Conservation (phyloP, 768 basidiomycete species). For the Megacollybia marginata region DNA sequence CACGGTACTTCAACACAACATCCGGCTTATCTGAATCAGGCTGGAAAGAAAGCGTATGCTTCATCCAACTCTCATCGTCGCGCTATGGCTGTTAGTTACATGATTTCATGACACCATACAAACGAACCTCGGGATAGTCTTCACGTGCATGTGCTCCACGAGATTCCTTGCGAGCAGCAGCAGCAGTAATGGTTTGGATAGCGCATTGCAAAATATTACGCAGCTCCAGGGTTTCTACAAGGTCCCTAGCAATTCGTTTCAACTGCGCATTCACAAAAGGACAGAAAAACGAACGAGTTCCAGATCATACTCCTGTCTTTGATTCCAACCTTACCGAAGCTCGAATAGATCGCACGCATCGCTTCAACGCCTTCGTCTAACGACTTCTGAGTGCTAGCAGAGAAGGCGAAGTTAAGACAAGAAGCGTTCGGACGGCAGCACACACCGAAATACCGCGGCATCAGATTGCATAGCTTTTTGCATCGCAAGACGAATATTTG, state of each 20-base stretch:
- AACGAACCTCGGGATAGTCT: slow-evolving; percentile 84
- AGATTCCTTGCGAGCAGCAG: slow-evolving; percentile 92
- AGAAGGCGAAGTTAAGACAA: background rate
- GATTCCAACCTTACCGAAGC: slow-evolving; percentile 86
- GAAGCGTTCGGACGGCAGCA: background rate
- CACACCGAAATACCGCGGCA: slow-evolving; percentile 91
- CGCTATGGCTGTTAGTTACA: slow-evolving; percentile 40
- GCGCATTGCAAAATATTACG: slow-evolving; percentile 95
- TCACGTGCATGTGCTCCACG: slow-evolving; percentile 99
- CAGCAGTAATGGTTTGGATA: slow-evolving; percentile 89
- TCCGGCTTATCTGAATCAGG: slow-evolving; percentile 67
- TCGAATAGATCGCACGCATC: slow-evolving; percentile 80
- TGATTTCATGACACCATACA: background rate
- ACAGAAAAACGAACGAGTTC: slow-evolving; percentile 72
- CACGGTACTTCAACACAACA: slow-evolving; percentile 85
- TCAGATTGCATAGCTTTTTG: slow-evolving; percentile 99
- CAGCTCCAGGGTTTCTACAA: slow-evolving; percentile 94
- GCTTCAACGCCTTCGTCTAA: slow-evolving; percentile 92
- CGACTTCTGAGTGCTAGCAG: slow-evolving; percentile 67
- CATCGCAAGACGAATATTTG: slow-evolving; percentile 90
- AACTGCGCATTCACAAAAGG: background rate
- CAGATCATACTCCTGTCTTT: slow-evolving; percentile 99
- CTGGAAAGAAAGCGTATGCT: slow-evolving; percentile 93
- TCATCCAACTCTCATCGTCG: slow-evolving; percentile 93
- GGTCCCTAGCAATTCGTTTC: slow-evolving; percentile 49